These are phyloP conservation scores for Amaranthus cruentus DNA, from an alignment of 148 eudicot species.

Conservation along the genomic window DNA sequence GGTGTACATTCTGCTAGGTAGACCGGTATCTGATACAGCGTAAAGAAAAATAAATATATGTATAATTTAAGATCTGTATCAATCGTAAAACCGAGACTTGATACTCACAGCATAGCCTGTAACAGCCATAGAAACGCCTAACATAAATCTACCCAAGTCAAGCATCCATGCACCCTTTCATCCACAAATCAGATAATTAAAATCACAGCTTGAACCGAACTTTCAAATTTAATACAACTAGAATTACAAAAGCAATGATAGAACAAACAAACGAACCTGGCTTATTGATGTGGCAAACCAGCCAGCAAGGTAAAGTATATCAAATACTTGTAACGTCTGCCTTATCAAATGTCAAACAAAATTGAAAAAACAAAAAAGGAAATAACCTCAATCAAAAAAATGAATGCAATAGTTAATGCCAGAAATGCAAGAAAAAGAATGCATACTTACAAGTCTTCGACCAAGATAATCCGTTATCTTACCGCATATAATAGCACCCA, in stretches of 20 bases:
- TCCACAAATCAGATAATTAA: neutral
- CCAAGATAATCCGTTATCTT: conserved; percentile 35
- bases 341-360: conserved; percentile 5
- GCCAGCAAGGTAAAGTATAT: conserved; percentile 24
- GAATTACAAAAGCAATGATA: neutral
- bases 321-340: conserved; percentile 29
- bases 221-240: neutral
- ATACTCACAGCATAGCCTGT: conserved; percentile 27
- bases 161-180: conserved; percentile 33
- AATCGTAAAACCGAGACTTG: neutral
- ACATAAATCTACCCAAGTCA: conserved; percentile 30
- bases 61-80: neutral
- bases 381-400: neutral
- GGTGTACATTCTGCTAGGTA: conserved; percentile 34
- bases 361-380: neutral
- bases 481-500: conserved; percentile 33
- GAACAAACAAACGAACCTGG: conserved; percentile 19
- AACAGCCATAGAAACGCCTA: conserved; percentile 28
- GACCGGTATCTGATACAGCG: conserved; percentile 18
- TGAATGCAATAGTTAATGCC: neutral
- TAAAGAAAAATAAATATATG: neutral
- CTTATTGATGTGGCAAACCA: conserved; percentile 29
- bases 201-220: neutral
- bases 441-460: conserved; percentile 29
- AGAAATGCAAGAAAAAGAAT: neutral